Base-by-base conservation (phyloP, 2,329 filamentous ascomycete genomes). In the Aspergillus spinulosporus region DNA sequence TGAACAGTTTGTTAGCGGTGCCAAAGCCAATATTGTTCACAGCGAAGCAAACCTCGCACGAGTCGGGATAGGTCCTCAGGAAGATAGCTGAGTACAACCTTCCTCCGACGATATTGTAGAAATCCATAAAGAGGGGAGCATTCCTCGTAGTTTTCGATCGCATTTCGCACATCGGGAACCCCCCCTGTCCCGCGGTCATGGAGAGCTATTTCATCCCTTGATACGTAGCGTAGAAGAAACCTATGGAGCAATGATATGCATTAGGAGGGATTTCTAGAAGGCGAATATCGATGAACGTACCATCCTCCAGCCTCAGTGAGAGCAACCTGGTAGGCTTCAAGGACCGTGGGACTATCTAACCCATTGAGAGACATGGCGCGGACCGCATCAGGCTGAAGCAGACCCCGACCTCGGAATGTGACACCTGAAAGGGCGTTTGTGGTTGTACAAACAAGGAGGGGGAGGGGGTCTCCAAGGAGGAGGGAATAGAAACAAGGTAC, bases 201-300 rank as follows among this genome's bases (percentile, higher is more conserved):
- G 55, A 99, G 76, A 63, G 90, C 87, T 59, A 99, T 82, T 65
- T 93, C 90, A 79, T 99, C 94, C 74, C 94, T 88, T 59, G 88
- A 88, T 61, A 85, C 82, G 76, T 99, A 99, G 72, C 93, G 92
- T 66, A 99, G 85, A 61, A 97, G 84, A 69, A 99, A 94, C 94
- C 94, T 97, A 45, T 44, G 31, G 56, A 44, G 48, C 21, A 37
- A 45, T 56, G 44, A 50, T 54, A 52, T 26, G 44, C 52, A 40
- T 59, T 52, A 59, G 44, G 5, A 52, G n/a, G 26, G 15, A 5
- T 21, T 31, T 21, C 32, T 15, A 21, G 39, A 21, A 34, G 14
- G 21, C 8, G 26, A 11, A 21, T 29, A 36, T 29, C 8, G 52
- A 56, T 40, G 8, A 28, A 80, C 89, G 76, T 83, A 97, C 94